These are phyloP conservation scores for Coemansia sp. DNA, from an alignment of 192 early-diverging fungal genomes.

Conservation along the genomic window DNA sequence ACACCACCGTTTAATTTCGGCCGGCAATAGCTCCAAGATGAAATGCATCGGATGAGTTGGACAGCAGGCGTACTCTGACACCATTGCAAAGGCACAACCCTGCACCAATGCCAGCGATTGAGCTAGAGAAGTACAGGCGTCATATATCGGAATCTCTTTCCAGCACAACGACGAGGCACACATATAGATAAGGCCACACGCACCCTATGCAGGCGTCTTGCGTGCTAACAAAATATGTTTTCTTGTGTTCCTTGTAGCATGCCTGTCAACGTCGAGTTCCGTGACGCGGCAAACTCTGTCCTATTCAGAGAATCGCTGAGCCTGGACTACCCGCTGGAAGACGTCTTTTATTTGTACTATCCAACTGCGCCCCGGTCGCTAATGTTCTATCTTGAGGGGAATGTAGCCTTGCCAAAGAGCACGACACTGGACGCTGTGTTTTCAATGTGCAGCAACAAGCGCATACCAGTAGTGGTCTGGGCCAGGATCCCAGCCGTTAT, in stretches of 20 bases:
- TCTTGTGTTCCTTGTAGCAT: slow-evolving; percentile 16
- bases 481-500: slow-evolving; percentile 21
- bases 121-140: neutral
- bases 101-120: neutral
- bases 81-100: neutral
- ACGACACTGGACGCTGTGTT: slow-evolving; percentile 21
- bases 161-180: neutral
- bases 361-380: slow-evolving; percentile 38
- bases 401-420: slow-evolving; percentile 34
- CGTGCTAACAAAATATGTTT: neutral
- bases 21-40: neutral
- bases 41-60: neutral
- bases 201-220: neutral
- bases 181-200: neutral
- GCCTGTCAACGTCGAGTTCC: slow-evolving; percentile 43
- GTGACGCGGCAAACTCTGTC: slow-evolving; percentile 37
- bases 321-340: slow-evolving; percentile 43
- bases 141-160: neutral
- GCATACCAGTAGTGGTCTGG: slow-evolving; percentile 42
- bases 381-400: slow-evolving; percentile 37
- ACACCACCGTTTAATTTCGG: neutral
- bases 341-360: slow-evolving; percentile 46
- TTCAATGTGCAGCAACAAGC: slow-evolving; percentile 11
- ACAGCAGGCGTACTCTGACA: neutral
- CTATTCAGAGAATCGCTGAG: slow-evolving; percentile 43